Evolutionary conservation across 495 filamentous ascomycete species (phyloP), one percentile per base, ranked within the genome.

Genomic region (Trichoderma erinaceum): DNA sequence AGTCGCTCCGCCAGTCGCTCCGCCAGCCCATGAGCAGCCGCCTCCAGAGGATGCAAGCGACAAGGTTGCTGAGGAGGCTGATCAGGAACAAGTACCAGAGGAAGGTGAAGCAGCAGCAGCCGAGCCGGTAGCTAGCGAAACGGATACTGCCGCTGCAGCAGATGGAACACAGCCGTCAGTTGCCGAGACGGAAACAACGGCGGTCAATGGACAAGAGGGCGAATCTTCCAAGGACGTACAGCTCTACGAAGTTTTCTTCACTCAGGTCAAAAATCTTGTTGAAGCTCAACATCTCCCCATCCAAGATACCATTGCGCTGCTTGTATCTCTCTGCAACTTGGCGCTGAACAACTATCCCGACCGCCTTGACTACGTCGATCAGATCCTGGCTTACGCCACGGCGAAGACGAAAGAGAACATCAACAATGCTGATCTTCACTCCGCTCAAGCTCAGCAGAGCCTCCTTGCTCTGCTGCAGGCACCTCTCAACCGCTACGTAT

Each of bases 161-260:
- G 65, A 84, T 38, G 79, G 83, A 71, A 75, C 64, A 64, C 75
- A 77, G 11, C 74, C 76, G 4, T 76, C 80, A 65, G 73, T 79
- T 56, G 73, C 78, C 27, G 80, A 81, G 29, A 79, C 79, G 4
- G 81, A 82, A 64, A 72, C 71, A 25, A 80, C 74, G 13, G 78
- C 74, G 0, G 74, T 75, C 38, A 79, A 81, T 38, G 75, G 75
- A 4, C 85, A 84, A 68, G 86, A 86, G 32, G 78, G 87, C 70
- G 88, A 84, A 23, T 90, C 95, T 72, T 92, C 94, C 3, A 85
- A 89, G 61, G 88, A 93, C 76, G 86, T 97, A 65, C 94, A 90
- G 77, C 85, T 99, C 12, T 99, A 97, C 78, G 93, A 97, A 78
- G 93, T 98, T 58, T 99, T 99, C 80, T 96, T 97, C 74, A 91